Base-by-base conservation (phyloP, 352 stramenopile species). In the Phytophthora crassamura region DNA sequence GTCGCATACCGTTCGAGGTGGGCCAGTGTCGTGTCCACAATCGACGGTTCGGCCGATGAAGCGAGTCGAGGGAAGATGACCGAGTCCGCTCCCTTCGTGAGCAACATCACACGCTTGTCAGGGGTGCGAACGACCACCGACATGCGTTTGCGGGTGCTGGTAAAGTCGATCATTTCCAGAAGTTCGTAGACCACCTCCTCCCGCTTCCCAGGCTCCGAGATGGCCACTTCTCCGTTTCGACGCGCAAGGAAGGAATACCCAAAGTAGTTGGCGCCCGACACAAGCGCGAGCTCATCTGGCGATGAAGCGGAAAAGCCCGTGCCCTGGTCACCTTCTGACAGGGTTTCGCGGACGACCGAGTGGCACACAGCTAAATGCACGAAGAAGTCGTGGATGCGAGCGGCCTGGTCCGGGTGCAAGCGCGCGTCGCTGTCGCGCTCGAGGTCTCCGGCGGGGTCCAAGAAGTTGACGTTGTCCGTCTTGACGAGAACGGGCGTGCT, bases 61-160 rank as follows among this genome's bases (percentile, higher is more conserved):
- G 43, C n/a, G 46, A 95, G 28, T 0, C 84, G 75, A 3, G 82
- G 82, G 48, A 92, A 95, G 41, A 93, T 88, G 15, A 96, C 85
- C 3, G 86, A 88, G 61, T 97, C 89, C 2, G 89, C 87, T 8
- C 90, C 90, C 51, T 97, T 97, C 1, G 83, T 93, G 14, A 95
- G 66, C 57, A 95, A 46, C 65, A 93, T 53, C 2, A 95, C 67
- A 8, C 80, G 76, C 39, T 81, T 78, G 40, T 90, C 83, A 0
- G 80, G 78, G 0, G 82, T 87, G 36, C 95, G 80, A 11, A 99
- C 86, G n/a, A 99, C 73, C 16, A 99, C 96, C 5, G 94, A 99
- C 97, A 99, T 99, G 50, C 98, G 82, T 77, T 99, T 99, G 28
- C 97, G 82, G n/a, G 97, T 91, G 49, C 92, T 98, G 50, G 98